phyloP scores from a whole-genome alignment of 2,329 filamentous ascomycete species.

The Arthrobotrys pseudoclavata region DNA sequence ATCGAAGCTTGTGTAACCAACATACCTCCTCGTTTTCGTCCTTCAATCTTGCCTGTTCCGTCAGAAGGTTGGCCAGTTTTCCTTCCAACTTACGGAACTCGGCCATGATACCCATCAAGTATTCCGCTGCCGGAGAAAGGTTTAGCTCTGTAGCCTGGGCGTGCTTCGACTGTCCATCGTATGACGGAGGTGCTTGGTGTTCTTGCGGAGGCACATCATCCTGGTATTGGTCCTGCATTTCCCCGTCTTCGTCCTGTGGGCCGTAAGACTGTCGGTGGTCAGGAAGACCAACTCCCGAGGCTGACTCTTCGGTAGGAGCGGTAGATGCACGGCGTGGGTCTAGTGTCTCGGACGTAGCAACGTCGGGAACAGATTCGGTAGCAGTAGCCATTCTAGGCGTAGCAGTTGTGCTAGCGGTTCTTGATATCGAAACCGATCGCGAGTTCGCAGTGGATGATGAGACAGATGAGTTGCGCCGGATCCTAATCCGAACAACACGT shows the following conservation, averaged over 20 bases:
- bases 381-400: conserved; percentile 57
- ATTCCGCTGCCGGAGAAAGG: conserved; percentile 43
- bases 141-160: conserved; percentile 1
- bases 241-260: conserved; percentile 46
- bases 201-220: conserved; percentile 35
- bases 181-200: conserved; percentile 14
- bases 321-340: conserved; percentile 53
- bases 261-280: conserved; percentile 48
- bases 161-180: conserved; percentile 11
- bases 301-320: conserved; percentile 58
- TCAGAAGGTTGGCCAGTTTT: conserved; percentile 47
- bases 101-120: conserved; percentile 56
- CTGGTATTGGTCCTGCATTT: conserved; percentile 56
- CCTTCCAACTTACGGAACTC: conserved; percentile 59
- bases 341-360: conserved; percentile 44
- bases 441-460: conserved; percentile 29
- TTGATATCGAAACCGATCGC: conserved; percentile 19
- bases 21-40: conserved; percentile 59
- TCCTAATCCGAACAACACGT: conserved; percentile 55
- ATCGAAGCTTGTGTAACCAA: conserved; percentile 24
- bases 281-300: conserved; percentile 44
- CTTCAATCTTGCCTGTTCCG: conserved; percentile 53
- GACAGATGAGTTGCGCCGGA: conserved; percentile 50
- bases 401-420: conserved; percentile 42
- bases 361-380: conserved; percentile 53